These are phyloP conservation scores for Amaranthus cruentus DNA, from an alignment of 148 eudicot genomes.

Conservation along the genomic window DNA sequence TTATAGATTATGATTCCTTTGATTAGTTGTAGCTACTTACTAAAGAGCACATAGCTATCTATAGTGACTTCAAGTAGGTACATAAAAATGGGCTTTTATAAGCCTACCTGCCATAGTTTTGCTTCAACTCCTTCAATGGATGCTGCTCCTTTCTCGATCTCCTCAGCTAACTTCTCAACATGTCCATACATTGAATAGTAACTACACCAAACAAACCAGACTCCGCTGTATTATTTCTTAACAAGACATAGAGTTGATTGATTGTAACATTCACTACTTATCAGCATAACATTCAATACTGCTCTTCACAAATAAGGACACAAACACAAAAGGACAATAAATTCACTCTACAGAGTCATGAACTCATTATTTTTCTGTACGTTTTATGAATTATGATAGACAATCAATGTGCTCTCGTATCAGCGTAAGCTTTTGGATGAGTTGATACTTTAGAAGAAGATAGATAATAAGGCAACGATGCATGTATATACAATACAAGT, in stretches of 20 bases:
- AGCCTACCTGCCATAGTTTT: conserved; percentile 70
- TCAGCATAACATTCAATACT: background rate
- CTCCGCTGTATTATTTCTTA: background rate
- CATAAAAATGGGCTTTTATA: background rate
- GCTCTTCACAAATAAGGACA: background rate
- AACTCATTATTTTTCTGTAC: too few relatives aligned
- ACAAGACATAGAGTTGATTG: background rate
- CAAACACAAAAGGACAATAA: background rate
- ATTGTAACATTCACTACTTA: background rate
- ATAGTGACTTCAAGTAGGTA: background rate
- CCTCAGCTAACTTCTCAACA: conserved; percentile 57
- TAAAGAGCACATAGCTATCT: background rate
- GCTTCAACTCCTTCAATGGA: conserved; percentile 86
- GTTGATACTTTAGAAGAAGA: too few relatives aligned
- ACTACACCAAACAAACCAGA: conserved; percentile 33
- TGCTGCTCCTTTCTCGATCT: conserved; percentile 71
- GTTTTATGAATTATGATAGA: too few relatives aligned
- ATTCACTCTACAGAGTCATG: too few relatives aligned
- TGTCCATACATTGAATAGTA: conserved; percentile 82
- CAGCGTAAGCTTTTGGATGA: too few relatives aligned
- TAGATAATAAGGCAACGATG: too few relatives aligned
- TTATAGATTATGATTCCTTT: background rate
- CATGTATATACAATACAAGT: too few relatives aligned
- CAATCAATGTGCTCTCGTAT: too few relatives aligned
- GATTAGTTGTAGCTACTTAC: background rate